A percentile compares a stretch with the other conserved stretches of the same genome.
These are phyloP conservation scores for Amphichorda felina DNA, from an alignment of 2,329 filamentous ascomycete species.

Conservation along the genomic window DNA sequence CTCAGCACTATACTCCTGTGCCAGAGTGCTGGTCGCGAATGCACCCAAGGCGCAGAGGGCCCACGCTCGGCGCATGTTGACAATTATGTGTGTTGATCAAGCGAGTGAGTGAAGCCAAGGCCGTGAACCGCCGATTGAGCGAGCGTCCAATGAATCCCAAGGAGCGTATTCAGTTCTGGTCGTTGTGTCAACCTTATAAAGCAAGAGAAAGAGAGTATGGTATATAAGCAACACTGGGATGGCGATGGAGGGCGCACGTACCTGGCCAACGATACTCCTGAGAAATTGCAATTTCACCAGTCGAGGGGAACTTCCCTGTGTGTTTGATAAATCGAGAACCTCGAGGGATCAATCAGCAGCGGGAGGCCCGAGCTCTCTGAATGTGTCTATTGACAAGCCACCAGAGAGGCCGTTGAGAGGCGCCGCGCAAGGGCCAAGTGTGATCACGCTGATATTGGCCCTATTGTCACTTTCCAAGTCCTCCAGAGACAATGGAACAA, in stretches of 20 bases:
- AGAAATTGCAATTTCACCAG: too few relatives aligned
- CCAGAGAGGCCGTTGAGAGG: background rate
- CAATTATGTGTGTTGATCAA: background rate
- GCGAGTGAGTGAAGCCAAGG: background rate
- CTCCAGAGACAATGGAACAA: slow-evolving; percentile 1
- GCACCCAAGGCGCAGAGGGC: slow-evolving; percentile 1
- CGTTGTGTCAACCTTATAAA: too few relatives aligned
- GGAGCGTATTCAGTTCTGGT: too few relatives aligned
- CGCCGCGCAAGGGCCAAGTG: background rate
- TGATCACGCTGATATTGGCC: background rate
- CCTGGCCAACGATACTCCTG: too few relatives aligned
- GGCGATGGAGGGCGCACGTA: too few relatives aligned
- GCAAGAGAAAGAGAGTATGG: too few relatives aligned
- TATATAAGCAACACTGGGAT: too few relatives aligned
- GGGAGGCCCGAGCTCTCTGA: background rate
- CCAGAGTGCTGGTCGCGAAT: background rate
- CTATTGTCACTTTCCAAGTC: background rate
- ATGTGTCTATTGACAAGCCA: background rate
- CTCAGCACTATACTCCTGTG: too few relatives aligned
- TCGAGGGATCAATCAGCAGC: background rate
- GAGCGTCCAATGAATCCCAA: background rate
- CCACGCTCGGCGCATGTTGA: background rate
- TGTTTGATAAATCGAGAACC: too few relatives aligned
- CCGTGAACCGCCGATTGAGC: background rate
- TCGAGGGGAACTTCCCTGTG: too few relatives aligned